phyloP scores from a whole-genome alignment of 164 flowering plant species.

The Chloranthus sessilifolius region DNA sequence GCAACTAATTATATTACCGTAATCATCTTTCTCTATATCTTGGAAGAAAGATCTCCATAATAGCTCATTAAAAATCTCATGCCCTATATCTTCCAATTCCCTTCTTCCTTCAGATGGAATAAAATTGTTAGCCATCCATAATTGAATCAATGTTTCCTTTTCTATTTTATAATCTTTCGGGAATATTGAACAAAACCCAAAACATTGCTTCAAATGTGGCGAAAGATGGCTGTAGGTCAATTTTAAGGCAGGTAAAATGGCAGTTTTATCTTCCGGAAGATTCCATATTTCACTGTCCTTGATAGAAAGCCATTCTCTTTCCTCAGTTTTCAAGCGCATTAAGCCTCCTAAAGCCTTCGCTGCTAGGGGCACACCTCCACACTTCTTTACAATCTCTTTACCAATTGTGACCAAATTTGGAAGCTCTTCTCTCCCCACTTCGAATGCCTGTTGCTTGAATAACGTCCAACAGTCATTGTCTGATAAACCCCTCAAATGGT shows the following conservation, averaged over 20 bases:
- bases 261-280: no score
- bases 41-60: no score
- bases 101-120: not conserved
- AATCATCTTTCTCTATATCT: no score
- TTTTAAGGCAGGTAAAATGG: no score
- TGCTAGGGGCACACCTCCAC: slow-evolving; percentile 13
- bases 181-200: no score
- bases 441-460: slow-evolving; percentile 4
- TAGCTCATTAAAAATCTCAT: no score
- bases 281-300: not conserved
- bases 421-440: not conserved
- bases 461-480: slow-evolving; percentile 9
- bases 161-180: no score
- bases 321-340: slow-evolving; percentile 1
- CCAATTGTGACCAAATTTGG: slow-evolving; percentile 2
- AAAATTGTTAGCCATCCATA: not conserved
- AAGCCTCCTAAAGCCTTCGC: slow-evolving; percentile 9
- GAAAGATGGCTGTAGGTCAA: no score
- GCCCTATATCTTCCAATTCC: no score
- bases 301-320: slow-evolving; percentile 8
- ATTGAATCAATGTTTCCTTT: not conserved
- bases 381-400: slow-evolving; percentile 6
- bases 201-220: no score
- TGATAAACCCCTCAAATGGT: slow-evolving; percentile 6
- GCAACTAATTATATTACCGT: no score